Conservation (phyloP, 345 rosid species). For the Leavenworthia alabamica region DNA sequence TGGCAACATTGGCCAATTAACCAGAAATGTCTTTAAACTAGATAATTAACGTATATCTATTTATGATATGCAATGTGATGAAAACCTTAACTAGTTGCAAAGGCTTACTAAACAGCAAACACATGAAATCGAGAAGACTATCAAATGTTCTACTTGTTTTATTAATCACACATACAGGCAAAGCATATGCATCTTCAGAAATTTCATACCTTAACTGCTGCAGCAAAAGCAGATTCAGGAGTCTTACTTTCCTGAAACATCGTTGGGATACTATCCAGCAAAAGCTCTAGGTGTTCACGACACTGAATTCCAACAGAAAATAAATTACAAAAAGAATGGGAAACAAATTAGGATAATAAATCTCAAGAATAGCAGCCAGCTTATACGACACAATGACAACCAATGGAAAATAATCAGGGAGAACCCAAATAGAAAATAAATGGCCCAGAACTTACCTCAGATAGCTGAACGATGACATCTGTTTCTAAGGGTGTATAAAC, state of each 20-base stretch:
- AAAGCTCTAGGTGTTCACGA: slow-evolving; percentile 85
- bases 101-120: slow-evolving; percentile 2
- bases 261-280: slow-evolving; percentile 90
- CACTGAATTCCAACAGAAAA: slow-evolving; percentile 49
- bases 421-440: slow-evolving; percentile 1
- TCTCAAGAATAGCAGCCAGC: slow-evolving; percentile 5
- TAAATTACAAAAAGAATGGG: neutral
- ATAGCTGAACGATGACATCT: slow-evolving; percentile 75
- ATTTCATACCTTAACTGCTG: slow-evolving; percentile 53
- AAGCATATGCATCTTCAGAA: slow-evolving; percentile 10
- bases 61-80: neutral
- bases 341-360: neutral
- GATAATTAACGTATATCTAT: neutral
- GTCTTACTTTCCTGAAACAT: slow-evolving; percentile 81
- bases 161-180: neutral
- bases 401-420: neutral
- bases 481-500: slow-evolving; percentile 86
- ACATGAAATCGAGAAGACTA: slow-evolving; percentile 3
- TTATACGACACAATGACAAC: neutral
- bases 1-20: neutral
- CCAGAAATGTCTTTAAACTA: neutral
- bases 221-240: slow-evolving; percentile 96
- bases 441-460: slow-evolving; percentile 57
- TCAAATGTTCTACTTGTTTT: slow-evolving; percentile 7
- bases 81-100: slow-evolving; percentile 6